Conservation (phyloP, 108 stramenopile species). For the Cyclotella distinguenda region DNA sequence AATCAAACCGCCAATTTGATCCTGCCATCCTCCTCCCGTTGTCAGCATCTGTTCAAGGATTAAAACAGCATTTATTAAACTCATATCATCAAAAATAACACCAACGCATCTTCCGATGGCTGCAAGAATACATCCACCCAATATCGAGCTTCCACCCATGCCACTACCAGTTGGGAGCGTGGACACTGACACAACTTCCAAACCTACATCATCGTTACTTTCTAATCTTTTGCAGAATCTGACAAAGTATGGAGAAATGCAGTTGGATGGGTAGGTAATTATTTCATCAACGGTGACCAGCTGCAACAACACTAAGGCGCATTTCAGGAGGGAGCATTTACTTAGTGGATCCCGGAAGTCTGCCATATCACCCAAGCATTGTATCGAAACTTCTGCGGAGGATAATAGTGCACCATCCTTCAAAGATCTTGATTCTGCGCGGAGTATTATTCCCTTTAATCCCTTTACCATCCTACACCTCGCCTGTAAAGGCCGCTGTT, state of each 20-base stretch:
- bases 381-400: constrained; percentile 27
- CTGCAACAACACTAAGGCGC: constrained; percentile 59
- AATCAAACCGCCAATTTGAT: constrained; percentile 74
- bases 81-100: constrained; percentile 26
- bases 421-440: constrained; percentile 54
- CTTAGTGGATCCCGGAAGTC: constrained; percentile 58
- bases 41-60: constrained; percentile 78
- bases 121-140: constrained; percentile 73
- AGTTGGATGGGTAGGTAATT: constrained; percentile 31
- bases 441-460: constrained; percentile 46
- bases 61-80: constrained; percentile 58
- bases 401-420: constrained; percentile 28
- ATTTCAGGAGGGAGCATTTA: constrained; percentile 71
- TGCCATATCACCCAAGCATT: constrained; percentile 39
- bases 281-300: constrained; percentile 51
- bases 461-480: constrained; percentile 52
- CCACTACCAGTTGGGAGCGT: constrained; percentile 80
- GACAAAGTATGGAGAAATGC: constrained; percentile 58
- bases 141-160: constrained; percentile 81
- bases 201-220: constrained; percentile 38
- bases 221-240: constrained; percentile 18
- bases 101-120: constrained; percentile 57
- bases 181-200: constrained; percentile 70
- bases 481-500: constrained; percentile 61
- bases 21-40: constrained; percentile 91